Percentiles rank a stretch among this genome's conserved stretches.
These are phyloP conservation scores for Entoloma clypeatum DNA, from an alignment of 1,284 basidiomycete genomes.

Conservation along the genomic window DNA sequence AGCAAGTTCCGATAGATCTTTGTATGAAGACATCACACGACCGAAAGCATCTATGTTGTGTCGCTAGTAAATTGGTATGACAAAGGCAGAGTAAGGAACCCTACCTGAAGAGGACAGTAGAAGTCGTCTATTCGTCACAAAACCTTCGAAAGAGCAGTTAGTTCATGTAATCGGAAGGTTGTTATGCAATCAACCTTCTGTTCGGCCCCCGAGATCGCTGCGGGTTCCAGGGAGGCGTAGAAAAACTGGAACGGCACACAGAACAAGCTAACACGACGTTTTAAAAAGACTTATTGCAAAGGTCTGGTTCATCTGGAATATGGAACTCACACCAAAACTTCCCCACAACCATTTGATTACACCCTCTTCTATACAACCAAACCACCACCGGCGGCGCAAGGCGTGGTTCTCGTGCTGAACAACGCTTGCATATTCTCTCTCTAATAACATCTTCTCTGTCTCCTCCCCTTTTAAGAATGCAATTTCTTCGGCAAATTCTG, in stretches of 20 bases:
- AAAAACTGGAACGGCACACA: constrained; percentile 95
- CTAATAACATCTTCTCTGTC: constrained; percentile 90
- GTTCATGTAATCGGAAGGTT: background rate
- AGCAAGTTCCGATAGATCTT: constrained; percentile 92
- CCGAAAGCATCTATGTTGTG: constrained; percentile 65
- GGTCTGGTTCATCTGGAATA: background rate
- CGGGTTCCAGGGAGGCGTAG: constrained; percentile 76
- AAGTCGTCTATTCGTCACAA: constrained; percentile 91
- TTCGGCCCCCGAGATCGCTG: constrained; percentile 79
- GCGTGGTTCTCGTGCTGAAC: constrained; percentile 89
- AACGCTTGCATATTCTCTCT: constrained; percentile 86
- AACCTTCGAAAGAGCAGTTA: constrained; percentile 46
- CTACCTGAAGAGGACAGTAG: constrained; percentile 77
- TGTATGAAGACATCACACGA: constrained; percentile 94
- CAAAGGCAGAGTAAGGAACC: constrained; percentile 5
- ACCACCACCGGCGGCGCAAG: constrained; percentile 81
- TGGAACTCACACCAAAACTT: constrained; percentile 71
- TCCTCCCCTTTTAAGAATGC: constrained; percentile 91
- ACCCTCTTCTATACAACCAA: constrained; percentile 91
- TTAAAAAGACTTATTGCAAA: background rate
- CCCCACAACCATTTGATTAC: constrained; percentile 99
- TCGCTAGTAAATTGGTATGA: background rate
- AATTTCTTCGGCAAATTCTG: constrained; percentile 92
- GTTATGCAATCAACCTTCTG: constrained; percentile 60
- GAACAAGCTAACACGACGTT: constrained; percentile 54